Conservation (phyloP, 371 early-diverging fungal species). For the Zychaea mexicana region DNA sequence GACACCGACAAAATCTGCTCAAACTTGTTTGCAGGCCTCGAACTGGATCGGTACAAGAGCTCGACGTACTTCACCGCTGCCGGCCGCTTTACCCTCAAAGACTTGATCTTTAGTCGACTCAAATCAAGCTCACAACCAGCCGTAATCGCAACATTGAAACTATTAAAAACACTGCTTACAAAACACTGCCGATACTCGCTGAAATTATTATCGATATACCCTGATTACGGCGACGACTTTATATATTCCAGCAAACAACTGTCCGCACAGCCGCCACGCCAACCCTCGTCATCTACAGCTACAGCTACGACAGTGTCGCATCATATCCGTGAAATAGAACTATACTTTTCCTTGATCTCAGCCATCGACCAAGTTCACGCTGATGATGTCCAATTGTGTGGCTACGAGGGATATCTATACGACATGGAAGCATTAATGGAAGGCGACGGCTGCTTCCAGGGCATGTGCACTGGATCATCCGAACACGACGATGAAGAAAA, state of each 20-base stretch:
- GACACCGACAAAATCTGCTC: constrained; percentile 1
- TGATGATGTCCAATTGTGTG: constrained; percentile 48
- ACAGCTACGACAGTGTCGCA: constrained; percentile 45
- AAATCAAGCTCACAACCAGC: constrained; percentile 67
- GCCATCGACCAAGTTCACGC: constrained; percentile 54
- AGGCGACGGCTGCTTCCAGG: constrained; percentile 55
- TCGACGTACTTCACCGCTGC: constrained; percentile 54
- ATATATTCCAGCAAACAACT: constrained; percentile 1
- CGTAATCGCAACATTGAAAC: constrained; percentile 75
- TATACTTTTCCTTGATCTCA: constrained; percentile 65
- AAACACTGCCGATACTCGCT: constrained; percentile 72
- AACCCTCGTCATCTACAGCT: background rate
- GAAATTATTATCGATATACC: constrained; percentile 65
- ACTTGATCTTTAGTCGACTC: constrained; percentile 70
- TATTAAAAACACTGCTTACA: constrained; percentile 72
- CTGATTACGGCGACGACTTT: background rate
- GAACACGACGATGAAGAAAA: background rate
- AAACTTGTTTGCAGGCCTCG: constrained; percentile 27
- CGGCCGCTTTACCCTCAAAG: constrained; percentile 70
- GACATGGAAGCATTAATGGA: constrained; percentile 70
- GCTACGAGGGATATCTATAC: constrained; percentile 72
- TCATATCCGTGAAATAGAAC: constrained; percentile 61
- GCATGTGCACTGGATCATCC: constrained; percentile 14
- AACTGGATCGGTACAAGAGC: constrained; percentile 19
- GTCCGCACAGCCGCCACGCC: background rate